These are phyloP conservation scores for Thuja plicata DNA, from an alignment of 83 land plant genomes.

Conservation along the genomic window DNA sequence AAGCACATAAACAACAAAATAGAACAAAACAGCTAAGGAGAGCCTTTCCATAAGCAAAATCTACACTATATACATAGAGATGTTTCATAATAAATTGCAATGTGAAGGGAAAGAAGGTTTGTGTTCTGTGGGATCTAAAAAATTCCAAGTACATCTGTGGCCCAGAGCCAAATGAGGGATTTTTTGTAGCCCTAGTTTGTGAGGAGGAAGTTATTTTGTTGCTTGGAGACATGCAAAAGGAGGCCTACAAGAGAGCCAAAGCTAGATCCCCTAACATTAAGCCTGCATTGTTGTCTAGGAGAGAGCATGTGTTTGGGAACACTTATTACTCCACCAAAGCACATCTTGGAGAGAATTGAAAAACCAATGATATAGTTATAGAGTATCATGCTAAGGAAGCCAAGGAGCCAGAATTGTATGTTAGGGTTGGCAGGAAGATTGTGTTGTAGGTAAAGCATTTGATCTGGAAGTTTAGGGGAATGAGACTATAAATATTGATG, in stretches of 20 bases:
- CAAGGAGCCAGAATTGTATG: constrained; percentile 42
- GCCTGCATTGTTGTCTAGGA: constrained; percentile 57
- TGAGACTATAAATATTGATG: constrained; percentile 30
- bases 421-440: constrained; percentile 41
- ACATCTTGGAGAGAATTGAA: constrained; percentile 45
- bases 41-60: no score
- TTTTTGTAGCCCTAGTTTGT: constrained; percentile 71
- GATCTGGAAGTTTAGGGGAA: constrained; percentile 70
- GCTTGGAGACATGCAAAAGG: constrained; percentile 65
- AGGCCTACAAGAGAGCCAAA: constrained; percentile 54
- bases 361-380: constrained; percentile 59
- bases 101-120: constrained; percentile 45
- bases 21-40: no score
- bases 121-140: constrained; percentile 71
- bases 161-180: constrained; percentile 62
- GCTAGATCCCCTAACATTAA: constrained; percentile 55
- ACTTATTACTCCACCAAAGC: constrained; percentile 55
- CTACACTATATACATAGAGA: no score
- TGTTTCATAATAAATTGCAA: no score
- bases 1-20: no score
- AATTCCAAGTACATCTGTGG: constrained; percentile 68
- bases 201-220: constrained; percentile 74
- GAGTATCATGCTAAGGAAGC: constrained; percentile 47
- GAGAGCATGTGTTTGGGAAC: constrained; percentile 76
- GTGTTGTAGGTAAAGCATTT: constrained; percentile 40